phyloP scores from a whole-genome alignment of 495 filamentous ascomycete genomes.

The Trichoderma asperelloides region DNA sequence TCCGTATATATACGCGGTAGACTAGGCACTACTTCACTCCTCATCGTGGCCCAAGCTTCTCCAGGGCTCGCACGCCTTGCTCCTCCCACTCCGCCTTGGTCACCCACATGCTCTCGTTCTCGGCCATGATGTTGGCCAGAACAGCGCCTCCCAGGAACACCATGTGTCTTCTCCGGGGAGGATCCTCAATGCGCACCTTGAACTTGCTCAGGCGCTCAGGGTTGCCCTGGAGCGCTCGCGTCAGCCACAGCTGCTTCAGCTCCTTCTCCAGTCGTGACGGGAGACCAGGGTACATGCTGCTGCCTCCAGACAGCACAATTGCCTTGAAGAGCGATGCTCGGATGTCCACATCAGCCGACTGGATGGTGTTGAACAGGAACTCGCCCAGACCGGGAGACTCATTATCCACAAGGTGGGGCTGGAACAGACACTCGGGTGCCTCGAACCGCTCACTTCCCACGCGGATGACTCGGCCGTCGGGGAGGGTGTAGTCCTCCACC shows the following conservation, averaged over 20 bases:
- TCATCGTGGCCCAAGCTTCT: conserved; percentile 81
- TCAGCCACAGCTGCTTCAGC: conserved; percentile 96
- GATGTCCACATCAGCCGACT: conserved; percentile 90
- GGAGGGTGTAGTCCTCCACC: conserved; percentile 94
- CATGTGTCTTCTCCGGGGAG: conserved; percentile 93
- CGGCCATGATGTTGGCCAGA: conserved; percentile 95
- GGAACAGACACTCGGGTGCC: conserved; percentile 96
- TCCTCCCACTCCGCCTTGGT: conserved; percentile 94
- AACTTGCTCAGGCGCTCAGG: conserved; percentile 95
- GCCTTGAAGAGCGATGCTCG: conserved; percentile 91
- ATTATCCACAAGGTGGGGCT: conserved; percentile 95
- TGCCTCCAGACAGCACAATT: conserved; percentile 90
- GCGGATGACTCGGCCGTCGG: conserved; percentile 90
- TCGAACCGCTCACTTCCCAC: conserved; percentile 97
- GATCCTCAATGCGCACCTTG: conserved; percentile 98
- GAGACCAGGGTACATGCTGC: conserved; percentile 96
- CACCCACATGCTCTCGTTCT: conserved; percentile 99
- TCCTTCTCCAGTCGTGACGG: conserved; percentile 95
- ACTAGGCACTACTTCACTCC: conserved; percentile 14
- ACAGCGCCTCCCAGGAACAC: conserved; percentile 97
- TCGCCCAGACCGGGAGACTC: conserved; percentile 96
- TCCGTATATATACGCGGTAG: neutral
- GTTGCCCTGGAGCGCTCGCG: conserved; percentile 77
- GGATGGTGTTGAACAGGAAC: conserved; percentile 97
- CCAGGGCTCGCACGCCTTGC: conserved; percentile 74